Percentiles rank a stretch among this genome's conserved stretches.
Evolutionary conservation across 2,329 filamentous ascomycete genomes (phyloP).

Genomic region (Diaporthe sp.): DNA sequence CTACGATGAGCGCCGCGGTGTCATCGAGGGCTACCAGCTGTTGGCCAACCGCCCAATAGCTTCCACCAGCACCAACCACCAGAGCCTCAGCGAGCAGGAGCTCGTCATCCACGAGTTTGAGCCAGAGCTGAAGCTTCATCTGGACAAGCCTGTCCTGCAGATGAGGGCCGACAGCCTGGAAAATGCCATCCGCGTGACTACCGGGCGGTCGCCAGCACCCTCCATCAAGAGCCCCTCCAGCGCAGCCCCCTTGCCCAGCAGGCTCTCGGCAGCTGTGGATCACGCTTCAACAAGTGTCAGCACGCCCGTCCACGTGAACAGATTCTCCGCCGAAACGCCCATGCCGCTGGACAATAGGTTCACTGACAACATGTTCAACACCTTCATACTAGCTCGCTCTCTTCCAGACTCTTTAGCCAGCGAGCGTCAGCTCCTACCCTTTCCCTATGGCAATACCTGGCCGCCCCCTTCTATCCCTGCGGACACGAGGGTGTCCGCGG

Average conservation of each 20-base stretch:
- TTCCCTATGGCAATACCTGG: constrained; percentile 75
- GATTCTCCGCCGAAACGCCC: constrained; percentile 65
- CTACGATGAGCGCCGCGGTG: constrained; percentile 79
- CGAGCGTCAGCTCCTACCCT: constrained; percentile 49
- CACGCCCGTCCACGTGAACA: constrained; percentile 45
- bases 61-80: constrained; percentile 58
- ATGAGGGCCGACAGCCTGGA: constrained; percentile 57
- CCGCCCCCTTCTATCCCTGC: constrained; percentile 81
- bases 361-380: constrained; percentile 71
- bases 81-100: constrained; percentile 70
- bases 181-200: constrained; percentile 41
- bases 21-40: constrained; percentile 86
- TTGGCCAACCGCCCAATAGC: constrained; percentile 69
- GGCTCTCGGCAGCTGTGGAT: not conserved
- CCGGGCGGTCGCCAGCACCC: constrained; percentile 30
- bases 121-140: constrained; percentile 78
- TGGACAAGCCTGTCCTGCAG: constrained; percentile 78
- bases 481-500: constrained; percentile 62
- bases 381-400: constrained; percentile 76
- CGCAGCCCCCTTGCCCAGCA: constrained; percentile 14
- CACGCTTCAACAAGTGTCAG: not conserved
- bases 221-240: constrained; percentile 2
- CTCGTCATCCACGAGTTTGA: constrained; percentile 82
- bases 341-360: constrained; percentile 63
- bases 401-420: constrained; percentile 54